A percentile compares a stretch with the other conserved stretches of the same genome.
phyloP scores from a whole-genome alignment of 306 rosid genomes.

The Crotalaria pallida region DNA sequence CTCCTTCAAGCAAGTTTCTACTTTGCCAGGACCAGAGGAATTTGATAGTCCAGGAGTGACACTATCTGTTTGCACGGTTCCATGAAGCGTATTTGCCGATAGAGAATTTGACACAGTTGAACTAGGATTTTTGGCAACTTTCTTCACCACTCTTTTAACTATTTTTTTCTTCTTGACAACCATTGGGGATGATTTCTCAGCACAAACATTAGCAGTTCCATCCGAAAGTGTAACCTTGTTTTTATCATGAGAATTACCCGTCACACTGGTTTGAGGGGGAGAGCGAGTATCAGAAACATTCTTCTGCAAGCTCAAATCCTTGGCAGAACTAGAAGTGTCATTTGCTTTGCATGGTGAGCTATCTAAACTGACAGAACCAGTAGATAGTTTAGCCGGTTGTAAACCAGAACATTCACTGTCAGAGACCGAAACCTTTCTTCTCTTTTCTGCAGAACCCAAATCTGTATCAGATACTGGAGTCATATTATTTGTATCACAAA shows the following conservation, averaged over 20 bases:
- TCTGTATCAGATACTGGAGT: constrained; percentile 17
- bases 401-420: constrained; percentile 23
- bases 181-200: constrained; percentile 32
- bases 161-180: constrained; percentile 60
- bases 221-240: constrained; percentile 23
- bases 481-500: constrained; percentile 24
- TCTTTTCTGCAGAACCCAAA: constrained; percentile 14
- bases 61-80: constrained; percentile 23
- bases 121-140: constrained; percentile 33
- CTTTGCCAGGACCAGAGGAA: constrained; percentile 25
- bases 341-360: constrained; percentile 16
- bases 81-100: constrained; percentile 17
- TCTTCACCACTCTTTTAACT: constrained; percentile 65
- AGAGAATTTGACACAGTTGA: constrained; percentile 22
- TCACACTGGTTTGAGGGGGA: constrained; percentile 19
- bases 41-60: constrained; percentile 14
- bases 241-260: constrained; percentile 22
- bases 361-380: constrained; percentile 15
- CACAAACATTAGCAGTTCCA: constrained; percentile 10
- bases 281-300: constrained; percentile 25
- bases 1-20: constrained; percentile 21
- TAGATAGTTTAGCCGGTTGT: constrained; percentile 14
- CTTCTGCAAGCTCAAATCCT: constrained; percentile 25
- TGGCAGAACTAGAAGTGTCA: constrained; percentile 20
- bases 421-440: constrained; percentile 8